Base-by-base conservation (phyloP, 2,329 filamentous ascomycete species). In the Colletotrichum abscissum region DNA sequence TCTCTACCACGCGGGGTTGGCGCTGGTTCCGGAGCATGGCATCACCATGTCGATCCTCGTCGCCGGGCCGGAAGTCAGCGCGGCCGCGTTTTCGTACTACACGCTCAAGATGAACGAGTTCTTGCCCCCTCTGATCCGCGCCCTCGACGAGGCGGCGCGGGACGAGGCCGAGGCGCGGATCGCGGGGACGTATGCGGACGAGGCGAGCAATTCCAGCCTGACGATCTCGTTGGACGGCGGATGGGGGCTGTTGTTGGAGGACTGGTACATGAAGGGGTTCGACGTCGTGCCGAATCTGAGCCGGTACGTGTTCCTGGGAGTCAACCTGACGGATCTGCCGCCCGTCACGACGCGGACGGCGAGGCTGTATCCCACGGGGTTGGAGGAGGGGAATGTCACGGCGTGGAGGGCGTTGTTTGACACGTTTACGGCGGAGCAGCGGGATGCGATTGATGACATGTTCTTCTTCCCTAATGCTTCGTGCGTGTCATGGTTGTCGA, bases 1-100 rank as follows among this genome's bases (percentile, higher is more conserved):
- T 19, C 67, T 77, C 16, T 88, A 87, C 77, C 81, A 84, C 75
- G 76, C 82, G 3, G 75, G 79, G 2, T 75, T 87, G 0, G 82
- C 80, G 22, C 76, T 88, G 2, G 77, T 88, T 0, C 85, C 86
- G 0, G 86, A 88, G 74, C 87, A 88, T 75, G 83, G 84, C 59
- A 73, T 87, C 7, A 83, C 82, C 35, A 77, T 86, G 65, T 80
- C 81, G 5, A 76, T 88, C 12, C 75, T 88, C 62, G 79, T 79
- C 0, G 82, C 81, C 11, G 81, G 81, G 3, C 63, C 65, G 16
- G 78, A 79, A 59, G 72, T 67, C 67, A 55, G 62, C 24, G 30
- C 16, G 12, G 30, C 38, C 42, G 69, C 1, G 63, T 76, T n/a
- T n/a, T 76, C 63, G 58, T 74, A 67, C 26, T 64, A 56, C 46